Base-by-base conservation (phyloP, 495 filamentous ascomycete genomes). In the Penicillium crystallinum region DNA sequence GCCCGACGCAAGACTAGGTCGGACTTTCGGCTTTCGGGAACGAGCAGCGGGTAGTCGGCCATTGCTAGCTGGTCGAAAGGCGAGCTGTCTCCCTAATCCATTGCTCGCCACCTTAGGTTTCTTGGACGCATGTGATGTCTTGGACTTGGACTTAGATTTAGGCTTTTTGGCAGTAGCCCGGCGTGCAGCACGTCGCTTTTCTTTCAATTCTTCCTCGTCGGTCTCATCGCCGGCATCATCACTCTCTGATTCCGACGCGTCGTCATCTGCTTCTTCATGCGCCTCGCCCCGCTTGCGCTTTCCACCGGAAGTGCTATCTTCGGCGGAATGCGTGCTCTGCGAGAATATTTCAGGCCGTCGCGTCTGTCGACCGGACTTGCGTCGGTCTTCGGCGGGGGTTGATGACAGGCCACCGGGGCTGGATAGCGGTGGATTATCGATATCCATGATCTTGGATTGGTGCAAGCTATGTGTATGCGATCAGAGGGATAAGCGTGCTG, bases 311-410 rank as follows among this genome's bases (percentile, higher is more conserved):
- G 71, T 68, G 34, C 55, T 63, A 4, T 65, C 62, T 22, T 65
- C 57, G 21, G 52, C 53, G 38, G 65, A 66, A 53, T 70, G 62
- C 30, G 61, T 61, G 22, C 57, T 76, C 44, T 77, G 66, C 5
- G 75, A 77, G 70, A 84, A 89, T 36, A 83, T 78, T 58, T 83
- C 78, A 44, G 89, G 89, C 54, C 80, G 83, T 57, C 85, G 88
- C 55, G 83, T 81, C 70, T 84, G 82, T 71, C 91, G 88, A 73
- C 87, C 87, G 41, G 90, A 95, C 62, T 88, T 88, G 66, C 91
- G 83, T 64, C 86, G 63, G 71, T 77, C 77, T 67, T 81, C 76
- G 56, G 80, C 76, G 59, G 63, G 63, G 30, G 65, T 67, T 2
- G 69, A 62, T 19, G 64, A 51, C 23, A 55, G 61, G 34, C 46